phyloP scores from a whole-genome alignment of 1,139 yeast species.

The Petasospora fabianii region DNA sequence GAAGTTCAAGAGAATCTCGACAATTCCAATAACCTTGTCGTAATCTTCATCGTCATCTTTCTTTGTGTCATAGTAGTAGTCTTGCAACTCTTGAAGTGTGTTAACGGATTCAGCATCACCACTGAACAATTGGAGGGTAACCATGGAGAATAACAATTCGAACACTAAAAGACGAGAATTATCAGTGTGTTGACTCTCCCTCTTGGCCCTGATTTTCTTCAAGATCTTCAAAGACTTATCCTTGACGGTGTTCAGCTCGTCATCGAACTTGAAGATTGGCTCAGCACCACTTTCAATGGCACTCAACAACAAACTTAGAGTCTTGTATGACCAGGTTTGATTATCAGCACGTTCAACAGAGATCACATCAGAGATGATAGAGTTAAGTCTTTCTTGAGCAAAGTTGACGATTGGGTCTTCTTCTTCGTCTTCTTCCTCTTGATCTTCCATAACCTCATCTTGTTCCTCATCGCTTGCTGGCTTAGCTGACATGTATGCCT shows the following conservation, averaged over 20 bases:
- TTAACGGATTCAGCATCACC: constrained; percentile 75
- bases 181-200: constrained; percentile 37
- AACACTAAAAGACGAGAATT: constrained; percentile 39
- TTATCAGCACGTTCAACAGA: constrained; percentile 40
- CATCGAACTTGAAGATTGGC: constrained; percentile 50
- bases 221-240: constrained; percentile 50
- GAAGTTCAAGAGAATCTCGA: constrained; percentile 77
- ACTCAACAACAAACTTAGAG: constrained; percentile 30
- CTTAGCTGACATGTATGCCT: constrained; percentile 47
- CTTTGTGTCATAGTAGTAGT: constrained; percentile 44
- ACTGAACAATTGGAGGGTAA: constrained; percentile 69
- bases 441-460: constrained; percentile 10
- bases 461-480: constrained; percentile 2
- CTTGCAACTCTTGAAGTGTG: constrained; percentile 67
- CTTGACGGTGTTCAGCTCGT: constrained; percentile 46
- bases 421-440: constrained; percentile 17
- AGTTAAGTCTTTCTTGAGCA: constrained; percentile 58
- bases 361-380: constrained; percentile 61
- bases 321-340: constrained; percentile 58
- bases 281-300: constrained; percentile 33
- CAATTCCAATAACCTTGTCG: constrained; percentile 53
- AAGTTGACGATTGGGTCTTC: constrained; percentile 34
- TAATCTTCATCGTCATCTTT: constrained; percentile 31
- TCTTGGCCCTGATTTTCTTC: constrained; percentile 39
- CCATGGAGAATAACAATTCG: constrained; percentile 75